Evolutionary conservation across 805 yeast genomes (phyloP).

Genomic region (Pichia pseudocactophila): DNA sequence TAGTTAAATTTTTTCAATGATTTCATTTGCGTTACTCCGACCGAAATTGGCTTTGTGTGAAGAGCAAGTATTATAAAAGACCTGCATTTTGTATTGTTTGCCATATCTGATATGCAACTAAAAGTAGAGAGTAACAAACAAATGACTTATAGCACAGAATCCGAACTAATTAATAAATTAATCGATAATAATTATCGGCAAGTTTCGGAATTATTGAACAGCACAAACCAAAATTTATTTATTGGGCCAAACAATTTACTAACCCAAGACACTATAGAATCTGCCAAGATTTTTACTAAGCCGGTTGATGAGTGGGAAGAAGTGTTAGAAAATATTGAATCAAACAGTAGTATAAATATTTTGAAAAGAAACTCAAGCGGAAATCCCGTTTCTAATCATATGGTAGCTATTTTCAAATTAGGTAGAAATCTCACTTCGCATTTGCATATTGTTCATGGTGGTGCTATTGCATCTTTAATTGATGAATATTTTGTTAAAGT

Average conservation of each 20-base stretch:
- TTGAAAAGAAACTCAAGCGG: neutral
- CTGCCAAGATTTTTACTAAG: conserved; percentile 16
- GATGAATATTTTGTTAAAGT: conserved; percentile 47
- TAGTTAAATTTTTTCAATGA: too few species aligned
- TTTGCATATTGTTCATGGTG: conserved; percentile 45
- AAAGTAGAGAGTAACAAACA: neutral
- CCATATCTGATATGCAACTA: too few species aligned
- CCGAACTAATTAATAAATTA: neutral
- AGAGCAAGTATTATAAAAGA: too few species aligned
- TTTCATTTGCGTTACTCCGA: too few species aligned
- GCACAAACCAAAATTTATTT: conserved; percentile 18
- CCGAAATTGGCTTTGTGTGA: neutral
- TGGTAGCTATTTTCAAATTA: conserved; percentile 37
- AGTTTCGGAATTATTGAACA: conserved; percentile 18
- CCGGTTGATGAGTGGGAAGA: conserved; percentile 5
- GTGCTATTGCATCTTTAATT: conserved; percentile 42
- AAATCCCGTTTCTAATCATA: conserved; percentile 28
- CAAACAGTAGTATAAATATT: neutral
- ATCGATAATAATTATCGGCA: conserved; percentile 7
- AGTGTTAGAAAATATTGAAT: neutral
- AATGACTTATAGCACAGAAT: neutral
- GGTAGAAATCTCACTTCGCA: conserved; percentile 39
- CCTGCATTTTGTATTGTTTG: too few species aligned
- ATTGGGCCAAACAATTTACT: conserved; percentile 22
- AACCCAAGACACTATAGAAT: conserved; percentile 15